Percentiles rank a stretch among this genome's conserved stretches.
These are phyloP conservation scores for Raphidocelis subcapitata DNA, from an alignment of 139 green algal species.

Conservation along the genomic window DNA sequence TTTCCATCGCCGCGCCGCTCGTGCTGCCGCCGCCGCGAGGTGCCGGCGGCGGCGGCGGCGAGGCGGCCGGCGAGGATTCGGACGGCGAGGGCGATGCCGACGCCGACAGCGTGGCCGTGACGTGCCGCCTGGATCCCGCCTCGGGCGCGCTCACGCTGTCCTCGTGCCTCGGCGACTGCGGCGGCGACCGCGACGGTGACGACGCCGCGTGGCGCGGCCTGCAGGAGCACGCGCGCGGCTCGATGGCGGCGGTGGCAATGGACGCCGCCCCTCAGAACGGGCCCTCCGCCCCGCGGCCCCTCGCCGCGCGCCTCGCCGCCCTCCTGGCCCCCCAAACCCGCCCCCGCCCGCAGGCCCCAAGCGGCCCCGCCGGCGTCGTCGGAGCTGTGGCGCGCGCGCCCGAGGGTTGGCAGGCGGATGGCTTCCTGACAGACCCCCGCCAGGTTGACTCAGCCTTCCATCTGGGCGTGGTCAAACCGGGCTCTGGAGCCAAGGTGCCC, in stretches of 20 bases:
- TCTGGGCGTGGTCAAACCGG: slow-evolving; percentile 43
- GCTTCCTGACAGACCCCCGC: slow-evolving; percentile 27
- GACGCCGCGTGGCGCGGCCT: no score
- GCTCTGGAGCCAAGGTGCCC: slow-evolving; percentile 41
- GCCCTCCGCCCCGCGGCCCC: no score
- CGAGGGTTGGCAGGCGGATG: slow-evolving; percentile 15
- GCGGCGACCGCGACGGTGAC: background rate
- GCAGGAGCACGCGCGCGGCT: no score
- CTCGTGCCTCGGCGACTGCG: background rate
- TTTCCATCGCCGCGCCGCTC: no score
- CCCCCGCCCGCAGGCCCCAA: background rate
- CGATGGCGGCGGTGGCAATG: background rate
- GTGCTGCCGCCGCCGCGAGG: no score
- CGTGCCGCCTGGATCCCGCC: slow-evolving; percentile 24
- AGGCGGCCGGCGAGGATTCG: no score
- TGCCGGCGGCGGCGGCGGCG: no score
- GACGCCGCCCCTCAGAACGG: no score
- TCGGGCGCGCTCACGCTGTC: no score
- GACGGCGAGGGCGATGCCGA: no score
- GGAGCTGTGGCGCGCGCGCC: background rate
- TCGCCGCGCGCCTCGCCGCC: no score
- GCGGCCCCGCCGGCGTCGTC: background rate
- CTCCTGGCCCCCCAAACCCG: no score
- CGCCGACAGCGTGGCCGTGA: background rate
- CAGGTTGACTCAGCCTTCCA: slow-evolving; percentile 50